Base-by-base conservation (phyloP, 805 yeast genomes). In the Kazachstania africana region DNA sequence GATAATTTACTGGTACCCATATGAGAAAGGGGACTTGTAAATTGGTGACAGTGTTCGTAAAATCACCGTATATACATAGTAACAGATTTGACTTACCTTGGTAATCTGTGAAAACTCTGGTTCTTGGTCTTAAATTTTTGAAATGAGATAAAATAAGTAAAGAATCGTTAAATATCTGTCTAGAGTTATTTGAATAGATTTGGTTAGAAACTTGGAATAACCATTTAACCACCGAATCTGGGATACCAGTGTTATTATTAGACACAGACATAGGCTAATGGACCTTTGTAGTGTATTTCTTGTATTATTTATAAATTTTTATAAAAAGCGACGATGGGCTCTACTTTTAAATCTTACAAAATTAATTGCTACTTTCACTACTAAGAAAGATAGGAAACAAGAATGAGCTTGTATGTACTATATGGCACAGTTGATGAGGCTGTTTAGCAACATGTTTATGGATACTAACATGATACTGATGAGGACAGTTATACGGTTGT, bases 1-100 rank as follows among this genome's bases (percentile, higher is more conserved):
- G 95, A 42, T 80, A 85, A 16, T 63, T 60, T 17, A 66, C 64
- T 0, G 94, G 94, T 4, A 87, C 46, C 94, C 94, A 84, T 4
- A 85, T 52, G 33, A 73, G 74, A 9, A 84, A 45, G 0, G 85
- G 87, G 12, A 70, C 55, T 0, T 29, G 27, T 16, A 51, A 50
- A 10, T 77, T 41, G 0, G 65, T 56, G n/a, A n/a, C n/a, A n/a
- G n/a, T n/a, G n/a, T n/a, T n/a, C n/a, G n/a, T n/a, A n/a, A n/a
- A n/a, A n/a, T n/a, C n/a, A 0, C 95, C 95, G 42, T 66, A 66
- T 2, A 87, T 38, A 37, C 75, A 74, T 8, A 85, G 58, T 29
- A 84, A 58, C 13, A 84, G 61, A 14, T 66, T 62, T 2, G 78
- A 61, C 9, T 49, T 50, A 2, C 95, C 95, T 2, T 59, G 42